phyloP scores from a whole-genome alignment of 2,329 filamentous ascomycete species.

The Penicillium sp. region DNA sequence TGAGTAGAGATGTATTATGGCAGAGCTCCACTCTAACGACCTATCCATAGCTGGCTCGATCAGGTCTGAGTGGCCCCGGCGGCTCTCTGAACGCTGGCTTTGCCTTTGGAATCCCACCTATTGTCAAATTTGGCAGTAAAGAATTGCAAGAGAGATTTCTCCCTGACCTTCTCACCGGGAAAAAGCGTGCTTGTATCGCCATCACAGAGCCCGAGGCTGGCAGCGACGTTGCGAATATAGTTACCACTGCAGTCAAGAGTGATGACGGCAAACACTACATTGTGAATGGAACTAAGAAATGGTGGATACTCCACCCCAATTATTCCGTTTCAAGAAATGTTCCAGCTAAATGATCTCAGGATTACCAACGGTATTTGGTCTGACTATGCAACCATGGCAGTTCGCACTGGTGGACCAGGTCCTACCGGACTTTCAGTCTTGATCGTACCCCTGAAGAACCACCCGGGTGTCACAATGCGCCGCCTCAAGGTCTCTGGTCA shows the following conservation, averaged over 20 bases:
- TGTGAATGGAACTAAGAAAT: conserved; percentile 76
- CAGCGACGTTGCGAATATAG: conserved; percentile 72
- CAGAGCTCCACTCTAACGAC: not conserved
- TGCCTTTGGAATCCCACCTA: conserved; percentile 70
- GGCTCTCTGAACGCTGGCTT: conserved; percentile 70
- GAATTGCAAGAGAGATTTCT: conserved; percentile 66
- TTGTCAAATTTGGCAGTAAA: conserved; percentile 66
- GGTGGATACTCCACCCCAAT: conserved; percentile 41
- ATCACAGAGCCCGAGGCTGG: conserved; percentile 78
- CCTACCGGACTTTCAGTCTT: conserved; percentile 65
- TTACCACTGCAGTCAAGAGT: conserved; percentile 65
- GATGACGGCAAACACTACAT: conserved; percentile 67
- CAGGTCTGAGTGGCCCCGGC: conserved; percentile 64
- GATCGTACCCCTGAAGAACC: conserved; percentile 67
- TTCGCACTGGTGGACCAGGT: conserved; percentile 68
- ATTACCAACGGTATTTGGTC: conserved; percentile 74
- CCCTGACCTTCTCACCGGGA: conserved; percentile 66
- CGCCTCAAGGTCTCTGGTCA: conserved; percentile 68
- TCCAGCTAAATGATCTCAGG: conserved; percentile 32
- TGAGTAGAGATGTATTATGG: conserved; percentile 20
- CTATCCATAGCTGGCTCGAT: conserved; percentile 57
- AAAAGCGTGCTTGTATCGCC: conserved; percentile 70
- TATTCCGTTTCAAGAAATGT: not conserved
- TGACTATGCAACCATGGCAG: conserved; percentile 69
- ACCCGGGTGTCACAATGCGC: conserved; percentile 68